A percentile compares a stretch with the other conserved stretches of the same genome.
phyloP scores from a whole-genome alignment of 2,329 filamentous ascomycete genomes.

The Monosporascus sp. region DNA sequence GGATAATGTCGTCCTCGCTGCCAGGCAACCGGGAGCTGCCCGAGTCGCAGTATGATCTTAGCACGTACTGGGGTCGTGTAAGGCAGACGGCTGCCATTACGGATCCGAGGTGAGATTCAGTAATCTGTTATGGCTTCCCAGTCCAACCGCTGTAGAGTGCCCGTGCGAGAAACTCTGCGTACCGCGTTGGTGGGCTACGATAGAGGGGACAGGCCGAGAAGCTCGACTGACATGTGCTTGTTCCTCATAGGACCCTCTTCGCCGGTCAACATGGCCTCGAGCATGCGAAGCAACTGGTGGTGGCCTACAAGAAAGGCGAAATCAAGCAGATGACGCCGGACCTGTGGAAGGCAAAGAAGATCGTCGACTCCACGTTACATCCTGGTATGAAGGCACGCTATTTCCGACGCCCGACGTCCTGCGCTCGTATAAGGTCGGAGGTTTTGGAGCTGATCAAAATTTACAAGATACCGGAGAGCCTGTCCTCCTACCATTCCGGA shows the following conservation, averaged over 20 bases:
- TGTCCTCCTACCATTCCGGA: constrained; percentile 91
- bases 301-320: constrained; percentile 82
- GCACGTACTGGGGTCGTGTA: constrained; percentile 92
- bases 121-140: too few species aligned
- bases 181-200: too few species aligned
- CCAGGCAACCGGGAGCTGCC: constrained; percentile 75
- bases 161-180: too few species aligned
- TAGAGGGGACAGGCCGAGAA: too few species aligned
- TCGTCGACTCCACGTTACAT: constrained; percentile 93
- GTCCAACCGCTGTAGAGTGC: too few species aligned
- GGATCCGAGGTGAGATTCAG: constrained; percentile 78
- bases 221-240: too few species aligned
- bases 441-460: constrained; percentile 8
- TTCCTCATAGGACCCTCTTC: constrained; percentile 67
- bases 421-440: neutral
- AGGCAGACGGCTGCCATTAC: constrained; percentile 83
- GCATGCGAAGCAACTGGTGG: constrained; percentile 74
- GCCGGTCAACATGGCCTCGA: constrained; percentile 75
- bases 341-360: constrained; percentile 93
- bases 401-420: neutral
- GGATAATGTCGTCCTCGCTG: constrained; percentile 59
- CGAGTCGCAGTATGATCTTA: constrained; percentile 85
- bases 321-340: constrained; percentile 78
- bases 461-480: constrained; percentile 78
- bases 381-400: constrained; percentile 58